Evolutionary conservation across 768 basidiomycete species (phyloP).

Genomic region (Pleurotus eryngii): DNA sequence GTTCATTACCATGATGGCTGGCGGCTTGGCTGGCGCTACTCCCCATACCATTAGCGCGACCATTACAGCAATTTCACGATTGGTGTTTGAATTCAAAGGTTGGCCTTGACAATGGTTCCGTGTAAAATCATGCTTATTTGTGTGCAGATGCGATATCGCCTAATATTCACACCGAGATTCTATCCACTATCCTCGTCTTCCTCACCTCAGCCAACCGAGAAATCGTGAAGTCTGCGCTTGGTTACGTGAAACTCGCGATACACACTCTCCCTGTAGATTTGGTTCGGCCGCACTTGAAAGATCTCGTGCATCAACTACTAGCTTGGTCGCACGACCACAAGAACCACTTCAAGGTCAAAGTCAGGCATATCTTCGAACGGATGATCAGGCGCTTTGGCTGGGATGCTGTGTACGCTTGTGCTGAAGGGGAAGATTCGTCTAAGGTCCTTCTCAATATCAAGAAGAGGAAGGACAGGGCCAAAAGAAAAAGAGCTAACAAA

Average conservation of each 20-base stretch:
- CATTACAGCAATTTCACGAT: conserved; percentile 87
- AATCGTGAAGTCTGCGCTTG: conserved; percentile 94
- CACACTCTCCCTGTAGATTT: conserved; percentile 76
- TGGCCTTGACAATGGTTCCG: conserved; percentile 1
- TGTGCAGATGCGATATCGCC: conserved; percentile 60
- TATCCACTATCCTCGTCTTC: conserved; percentile 86
- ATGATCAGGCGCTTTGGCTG: conserved; percentile 89
- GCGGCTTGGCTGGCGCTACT: conserved; percentile 87
- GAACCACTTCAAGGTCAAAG: conserved; percentile 97
- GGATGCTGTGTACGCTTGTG: conserved; percentile 75
- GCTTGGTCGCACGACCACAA: conserved; percentile 97
- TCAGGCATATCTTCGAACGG: conserved; percentile 95
- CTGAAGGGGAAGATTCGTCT: conserved; percentile 73
- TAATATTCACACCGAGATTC: conserved; percentile 77
- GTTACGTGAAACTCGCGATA: conserved; percentile 90
- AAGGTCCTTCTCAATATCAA: conserved; percentile 94
- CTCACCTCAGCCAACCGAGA: conserved; percentile 93
- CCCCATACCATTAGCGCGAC: conserved; percentile 99
- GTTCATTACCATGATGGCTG: conserved; percentile 95
- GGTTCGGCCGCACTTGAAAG: conserved; percentile 72
- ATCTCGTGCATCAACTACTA: conserved; percentile 80
- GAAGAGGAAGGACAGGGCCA: conserved; percentile 91
- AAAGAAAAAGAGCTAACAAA: conserved; percentile 72
- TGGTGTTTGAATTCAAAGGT: conserved; percentile 97
- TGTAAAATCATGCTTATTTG: not conserved